Conservation (phyloP, 2,329 filamentous ascomycete genomes). For the Aspergillus terreus region DNA sequence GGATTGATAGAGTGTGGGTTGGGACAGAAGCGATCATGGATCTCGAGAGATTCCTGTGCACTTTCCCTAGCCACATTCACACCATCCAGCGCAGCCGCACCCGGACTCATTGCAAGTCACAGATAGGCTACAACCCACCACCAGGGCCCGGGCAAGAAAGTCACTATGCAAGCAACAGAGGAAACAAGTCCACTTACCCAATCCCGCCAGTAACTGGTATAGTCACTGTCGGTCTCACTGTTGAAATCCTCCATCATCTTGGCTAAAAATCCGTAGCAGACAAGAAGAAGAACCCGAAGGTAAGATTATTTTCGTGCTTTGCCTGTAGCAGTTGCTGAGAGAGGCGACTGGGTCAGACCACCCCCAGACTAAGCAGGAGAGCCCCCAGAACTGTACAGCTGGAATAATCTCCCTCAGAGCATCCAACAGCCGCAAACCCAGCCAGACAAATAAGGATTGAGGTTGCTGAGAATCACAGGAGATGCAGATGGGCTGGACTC, state of each 20-base stretch:
- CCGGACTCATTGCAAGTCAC: neutral
- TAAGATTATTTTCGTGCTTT: conserved; percentile 18
- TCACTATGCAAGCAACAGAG: conserved; percentile 10
- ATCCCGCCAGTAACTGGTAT: conserved; percentile 98
- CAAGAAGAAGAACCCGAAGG: conserved; percentile 3
- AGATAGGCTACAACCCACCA: conserved; percentile 7
- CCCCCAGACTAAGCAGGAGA: conserved; percentile 15
- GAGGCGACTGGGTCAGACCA: conserved; percentile 15
- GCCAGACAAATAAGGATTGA: neutral
- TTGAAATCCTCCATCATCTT: conserved; percentile 88
- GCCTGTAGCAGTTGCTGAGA: conserved; percentile 22
- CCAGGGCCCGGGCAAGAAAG: conserved; percentile 4
- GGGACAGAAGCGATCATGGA: neutral
- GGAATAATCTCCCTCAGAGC: conserved; percentile 13
- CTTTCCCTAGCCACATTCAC: conserved; percentile 6
- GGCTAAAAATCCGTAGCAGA: neutral
- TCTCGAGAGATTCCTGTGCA: neutral
- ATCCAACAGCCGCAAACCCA: conserved; percentile 7
- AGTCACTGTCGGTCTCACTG: conserved; percentile 97
- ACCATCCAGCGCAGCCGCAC: conserved; percentile 8
- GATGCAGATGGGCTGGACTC: conserved; percentile 2
- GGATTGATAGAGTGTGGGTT: neutral
- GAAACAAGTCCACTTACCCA: conserved; percentile 68
- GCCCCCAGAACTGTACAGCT: conserved; percentile 22
- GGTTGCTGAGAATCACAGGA: neutral